These are phyloP conservation scores for Fagus crenata DNA, from an alignment of 306 rosid species.

Conservation along the genomic window DNA sequence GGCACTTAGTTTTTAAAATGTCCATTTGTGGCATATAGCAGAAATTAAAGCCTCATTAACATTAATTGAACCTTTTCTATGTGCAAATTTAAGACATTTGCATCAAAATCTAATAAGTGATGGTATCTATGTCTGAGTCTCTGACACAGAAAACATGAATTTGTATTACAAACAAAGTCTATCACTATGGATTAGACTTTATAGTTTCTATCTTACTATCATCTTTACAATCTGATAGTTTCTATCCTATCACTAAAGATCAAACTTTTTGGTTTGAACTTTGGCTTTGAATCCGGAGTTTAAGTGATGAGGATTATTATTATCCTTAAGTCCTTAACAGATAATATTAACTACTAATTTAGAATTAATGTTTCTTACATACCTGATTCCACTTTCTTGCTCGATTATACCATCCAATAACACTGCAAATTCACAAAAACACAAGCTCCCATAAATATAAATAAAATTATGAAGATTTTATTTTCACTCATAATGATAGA, in stretches of 20 bases:
- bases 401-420: slow-evolving; percentile 74
- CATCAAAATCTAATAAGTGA: slow-evolving; percentile 28
- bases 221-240: too few species aligned
- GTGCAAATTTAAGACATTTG: not conserved
- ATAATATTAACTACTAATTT: slow-evolving; percentile 7
- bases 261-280: too few species aligned
- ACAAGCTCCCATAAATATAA: not conserved
- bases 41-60: slow-evolving; percentile 13
- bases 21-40: not conserved
- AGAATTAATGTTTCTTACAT: slow-evolving; percentile 15
- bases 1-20: not conserved
- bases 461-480: not conserved
- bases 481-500: not conserved
- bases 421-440: slow-evolving; percentile 49
- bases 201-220: too few species aligned
- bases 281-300: too few species aligned
- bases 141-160: too few species aligned
- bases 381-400: slow-evolving; percentile 99
- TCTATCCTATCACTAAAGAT: too few species aligned
- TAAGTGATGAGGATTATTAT: too few species aligned
- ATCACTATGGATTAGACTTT: too few species aligned
- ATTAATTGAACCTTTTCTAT: slow-evolving; percentile 8
- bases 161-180: too few species aligned
- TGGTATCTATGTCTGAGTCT: too few species aligned
- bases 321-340: too few species aligned